Conservation (phyloP, 176 grass and related monocot species). For the Aegilops longissima region DNA sequence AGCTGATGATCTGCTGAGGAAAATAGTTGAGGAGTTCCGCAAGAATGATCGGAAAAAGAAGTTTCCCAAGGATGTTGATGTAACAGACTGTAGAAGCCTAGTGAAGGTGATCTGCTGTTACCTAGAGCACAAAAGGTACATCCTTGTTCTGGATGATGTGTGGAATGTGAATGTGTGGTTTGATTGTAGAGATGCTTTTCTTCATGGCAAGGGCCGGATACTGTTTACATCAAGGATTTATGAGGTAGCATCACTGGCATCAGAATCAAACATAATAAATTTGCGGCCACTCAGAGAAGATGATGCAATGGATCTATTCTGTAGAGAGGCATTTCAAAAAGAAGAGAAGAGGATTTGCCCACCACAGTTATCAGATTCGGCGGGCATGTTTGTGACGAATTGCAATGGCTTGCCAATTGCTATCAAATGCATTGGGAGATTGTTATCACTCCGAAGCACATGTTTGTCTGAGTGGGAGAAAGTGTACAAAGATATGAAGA, state of each 20-base stretch:
- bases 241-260: neutral
- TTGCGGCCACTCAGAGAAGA: slow-evolving; percentile 18
- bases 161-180: slow-evolving; percentile 16
- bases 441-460: slow-evolving; percentile 21
- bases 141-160: slow-evolving; percentile 23
- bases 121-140: slow-evolving; percentile 1
- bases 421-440: slow-evolving; percentile 27
- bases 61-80: neutral
- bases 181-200: slow-evolving; percentile 18
- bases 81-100: neutral
- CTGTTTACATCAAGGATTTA: slow-evolving; percentile 14
- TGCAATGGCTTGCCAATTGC: slow-evolving; percentile 40
- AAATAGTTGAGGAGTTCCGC: neutral
- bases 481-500: slow-evolving; percentile 16
- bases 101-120: neutral
- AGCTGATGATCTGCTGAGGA: neutral
- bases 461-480: slow-evolving; percentile 28
- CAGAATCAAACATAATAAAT: neutral
- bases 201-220: neutral
- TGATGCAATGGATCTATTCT: slow-evolving; percentile 25
- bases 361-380: neutral
- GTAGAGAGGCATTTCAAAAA: slow-evolving; percentile 24
- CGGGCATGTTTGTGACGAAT: neutral
- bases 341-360: neutral
- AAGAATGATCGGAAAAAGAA: neutral